Evolutionary conservation across 495 filamentous ascomycete genomes (phyloP), one percentile per base, ranked within the genome.

Genomic region (Pyrenula aspistea): DNA sequence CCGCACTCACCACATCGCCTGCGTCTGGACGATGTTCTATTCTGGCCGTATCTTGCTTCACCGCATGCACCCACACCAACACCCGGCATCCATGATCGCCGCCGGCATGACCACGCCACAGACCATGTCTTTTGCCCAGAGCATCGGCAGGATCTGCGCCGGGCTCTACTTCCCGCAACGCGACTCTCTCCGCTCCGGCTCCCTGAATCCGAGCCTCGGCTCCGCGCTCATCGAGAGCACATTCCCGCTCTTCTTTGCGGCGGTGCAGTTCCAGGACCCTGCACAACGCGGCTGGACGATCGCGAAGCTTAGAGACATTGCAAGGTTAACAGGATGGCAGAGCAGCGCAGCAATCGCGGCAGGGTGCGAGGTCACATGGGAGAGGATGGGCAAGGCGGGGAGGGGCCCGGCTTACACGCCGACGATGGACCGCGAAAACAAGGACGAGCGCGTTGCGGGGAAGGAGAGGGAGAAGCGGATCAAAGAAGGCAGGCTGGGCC

Each of bases 361-460:
- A 51, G 90, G 90, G 1, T 96, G 89, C 68, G 91, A 96, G 66
- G 82, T 78, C 12, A 78, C 83, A 2, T 98, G 93, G 93, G 74
- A 80, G 49, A 83, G 81, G 59, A 81, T 85, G 11, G 86, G 82
- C 0, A 77, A 82, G 55, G 68, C 83, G 57, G 88, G 88, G 2
- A 77, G 80, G 8, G 92, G 91, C 0, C 91, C 91, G 19, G 80
- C 81, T 12, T 96, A 93, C 66, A 62, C 71, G 54, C 68, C 77
- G n/a, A 69, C 71, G 22, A 62, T 69, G 59, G 69, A 74, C 52
- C 20, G 25, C 25, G 49, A 11, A 49, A 59, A 56, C 12, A 67
- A 69, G 47, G 65, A 74, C 25, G 62, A 62, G 24, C 58, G 64
- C 20, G 58, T 68, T 2, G 49, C 49, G 56, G 50, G 10, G 20